A percentile compares a stretch with the other conserved stretches of the same genome.
These are phyloP conservation scores for Tephrocybe sp. DNA, from an alignment of 768 basidiomycete species.

Conservation along the genomic window DNA sequence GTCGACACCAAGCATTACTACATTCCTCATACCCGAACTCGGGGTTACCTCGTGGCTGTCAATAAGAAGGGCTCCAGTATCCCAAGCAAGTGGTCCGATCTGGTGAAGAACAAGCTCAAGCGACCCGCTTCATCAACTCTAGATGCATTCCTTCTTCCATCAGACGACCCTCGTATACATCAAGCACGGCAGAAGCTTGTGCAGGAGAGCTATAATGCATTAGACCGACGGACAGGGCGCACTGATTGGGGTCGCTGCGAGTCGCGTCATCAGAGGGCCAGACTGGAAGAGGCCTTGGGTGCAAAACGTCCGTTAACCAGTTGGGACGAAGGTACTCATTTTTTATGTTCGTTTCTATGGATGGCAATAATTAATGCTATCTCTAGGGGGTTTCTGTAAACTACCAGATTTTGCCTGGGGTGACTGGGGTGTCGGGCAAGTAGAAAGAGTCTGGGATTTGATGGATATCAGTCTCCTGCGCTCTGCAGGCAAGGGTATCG, in stretches of 20 bases:
- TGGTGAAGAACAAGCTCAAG: constrained; percentile 60
- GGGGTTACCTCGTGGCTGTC: constrained; percentile 84
- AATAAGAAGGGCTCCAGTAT: constrained; percentile 60
- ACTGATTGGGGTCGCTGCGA: constrained; percentile 94
- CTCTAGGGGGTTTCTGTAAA: constrained; percentile 75
- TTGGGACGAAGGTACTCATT: constrained; percentile 80
- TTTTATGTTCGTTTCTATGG: neutral
- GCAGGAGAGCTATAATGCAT: constrained; percentile 59
- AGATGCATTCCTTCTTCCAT: constrained; percentile 88
- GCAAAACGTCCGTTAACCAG: constrained; percentile 83
- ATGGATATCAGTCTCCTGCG: constrained; percentile 91
- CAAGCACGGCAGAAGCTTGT: constrained; percentile 85
- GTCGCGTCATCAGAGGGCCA: constrained; percentile 84
- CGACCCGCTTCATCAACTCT: constrained; percentile 87
- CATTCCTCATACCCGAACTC: constrained; percentile 92
- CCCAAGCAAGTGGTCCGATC: constrained; percentile 67
- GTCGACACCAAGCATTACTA: constrained; percentile 90
- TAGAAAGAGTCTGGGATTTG: constrained; percentile 93
- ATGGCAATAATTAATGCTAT: neutral
- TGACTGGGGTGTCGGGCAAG: constrained; percentile 91
- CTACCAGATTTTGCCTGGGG: constrained; percentile 90
- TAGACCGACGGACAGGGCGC: constrained; percentile 69
- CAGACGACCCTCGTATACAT: constrained; percentile 91
- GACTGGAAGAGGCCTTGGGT: constrained; percentile 82
- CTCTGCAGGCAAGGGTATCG: constrained; percentile 75